Evolutionary conservation across 2,329 filamentous ascomycete species (phyloP), one percentile per base, ranked within the genome.

Genomic region (Cadophora luteo-olivacea): DNA sequence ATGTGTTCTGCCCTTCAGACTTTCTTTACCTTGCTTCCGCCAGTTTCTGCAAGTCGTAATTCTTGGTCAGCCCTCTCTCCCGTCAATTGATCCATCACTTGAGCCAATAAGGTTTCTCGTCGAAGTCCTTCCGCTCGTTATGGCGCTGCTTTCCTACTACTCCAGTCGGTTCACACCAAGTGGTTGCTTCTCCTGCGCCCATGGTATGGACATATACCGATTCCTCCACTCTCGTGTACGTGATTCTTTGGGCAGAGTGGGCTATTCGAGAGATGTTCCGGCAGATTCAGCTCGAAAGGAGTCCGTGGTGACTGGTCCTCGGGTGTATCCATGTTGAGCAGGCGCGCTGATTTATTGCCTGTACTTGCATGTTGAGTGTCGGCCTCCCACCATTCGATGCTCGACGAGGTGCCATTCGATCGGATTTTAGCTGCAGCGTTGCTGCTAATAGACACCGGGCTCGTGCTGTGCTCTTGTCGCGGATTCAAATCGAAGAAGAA

Each of bases 241-340:
- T 75, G 72, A 71, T 79, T 77, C 19, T 81, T 74, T 7, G 82
- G 82, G 73, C 82, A 84, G 2, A 84, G 68, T 8, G 81, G 81
- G 65, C 80, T 82, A 6, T 67, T 78, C 1, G 80, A 80, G 7
- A 83, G 68, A 72, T 84, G 82, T 70, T 84, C 82, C 1, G 82
- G 81, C 0, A 81, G 69, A 19, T 81, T 73, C 73, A 81, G 77
- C 61, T 81, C 80, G 52, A 82, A 75, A 14, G 45, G n/a, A 25
- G 52, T 51, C 32, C 61, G 29, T 14, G 22, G 25, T 12, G 61
- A 33, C 16, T 79, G 49, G 25, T 29, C 41, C 25, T 22, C 36
- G 22, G 29, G 45, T 45, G 38, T 4, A 49, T 41, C 32, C 12
- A 52, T 65, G 8, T 48, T 33, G n/a, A 36, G 60, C 19, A 22